These are phyloP conservation scores for Fraxinus sp. DNA, from an alignment of 305 asterid genomes.

Conservation along the genomic window DNA sequence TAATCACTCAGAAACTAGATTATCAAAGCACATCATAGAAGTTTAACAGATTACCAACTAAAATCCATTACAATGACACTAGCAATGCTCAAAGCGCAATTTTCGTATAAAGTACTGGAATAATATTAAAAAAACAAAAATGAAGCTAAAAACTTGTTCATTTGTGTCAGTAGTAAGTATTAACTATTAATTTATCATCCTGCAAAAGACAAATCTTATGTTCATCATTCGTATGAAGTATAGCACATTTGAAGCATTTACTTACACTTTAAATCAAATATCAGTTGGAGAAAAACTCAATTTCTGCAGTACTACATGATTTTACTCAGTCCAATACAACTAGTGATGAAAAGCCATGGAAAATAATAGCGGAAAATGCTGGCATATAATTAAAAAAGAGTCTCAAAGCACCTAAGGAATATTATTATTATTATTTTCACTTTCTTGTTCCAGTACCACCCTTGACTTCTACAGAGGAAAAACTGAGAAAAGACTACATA, in stretches of 20 bases:
- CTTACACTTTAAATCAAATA: not conserved
- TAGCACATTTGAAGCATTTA: not conserved
- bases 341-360: not conserved
- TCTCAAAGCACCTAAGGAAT: not conserved
- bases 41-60: not conserved
- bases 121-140: no score
- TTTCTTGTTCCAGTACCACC: not conserved
- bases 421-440: not conserved
- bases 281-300: not conserved
- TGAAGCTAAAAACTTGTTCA: no score
- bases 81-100: not conserved
- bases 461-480: not conserved
- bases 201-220: not conserved
- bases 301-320: not conserved
- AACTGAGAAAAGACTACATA: conserved; percentile 18
- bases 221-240: not conserved
- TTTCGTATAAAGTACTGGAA: not conserved
- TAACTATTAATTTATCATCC: not conserved
- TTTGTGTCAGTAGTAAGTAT: not conserved
- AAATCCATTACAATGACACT: not conserved
- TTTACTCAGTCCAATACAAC: not conserved
- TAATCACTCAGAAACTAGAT: not conserved
- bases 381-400: not conserved
- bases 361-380: not conserved
- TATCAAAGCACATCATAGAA: not conserved